phyloP scores from a whole-genome alignment of 345 rosid species.

The Populus ilicifolia region DNA sequence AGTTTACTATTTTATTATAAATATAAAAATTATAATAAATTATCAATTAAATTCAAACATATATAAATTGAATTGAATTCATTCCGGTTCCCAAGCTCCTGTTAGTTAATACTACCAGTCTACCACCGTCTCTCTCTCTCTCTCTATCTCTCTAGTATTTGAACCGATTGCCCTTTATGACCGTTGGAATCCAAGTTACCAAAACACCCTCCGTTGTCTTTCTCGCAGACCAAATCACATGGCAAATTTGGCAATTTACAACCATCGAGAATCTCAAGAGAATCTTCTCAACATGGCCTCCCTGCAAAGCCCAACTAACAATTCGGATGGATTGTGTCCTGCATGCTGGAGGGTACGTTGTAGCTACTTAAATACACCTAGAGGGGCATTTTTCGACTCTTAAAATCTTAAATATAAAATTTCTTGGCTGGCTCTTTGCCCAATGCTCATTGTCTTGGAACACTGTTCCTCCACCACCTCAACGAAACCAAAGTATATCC shows the following conservation, averaged over 20 bases:
- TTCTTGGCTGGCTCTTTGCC: conserved; percentile 26
- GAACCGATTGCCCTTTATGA: neutral
- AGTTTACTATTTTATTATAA: no score
- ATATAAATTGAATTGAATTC: no score
- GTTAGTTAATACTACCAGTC: no score
- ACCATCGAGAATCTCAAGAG: neutral
- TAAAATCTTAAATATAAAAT: conserved; percentile 10
- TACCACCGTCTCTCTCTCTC: neutral
- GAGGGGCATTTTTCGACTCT: conserved; percentile 27
- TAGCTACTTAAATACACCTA: neutral
- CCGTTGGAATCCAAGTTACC: conserved; percentile 22
- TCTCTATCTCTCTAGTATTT: no score
- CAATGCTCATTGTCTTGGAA: conserved; percentile 17
- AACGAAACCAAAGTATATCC: neutral
- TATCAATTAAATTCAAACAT: no score
- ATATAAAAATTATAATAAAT: no score
- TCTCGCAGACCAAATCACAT: neutral
- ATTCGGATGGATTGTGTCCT: neutral
- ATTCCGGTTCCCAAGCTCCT: no score
- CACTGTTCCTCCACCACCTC: conserved; percentile 2
- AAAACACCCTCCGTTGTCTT: conserved; percentile 12
- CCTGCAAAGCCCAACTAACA: neutral
- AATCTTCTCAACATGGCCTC: neutral
- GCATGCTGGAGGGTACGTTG: neutral
- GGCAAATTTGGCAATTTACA: neutral